Base-by-base conservation (phyloP, 768 basidiomycete species). In the Kwoniella europaea region DNA sequence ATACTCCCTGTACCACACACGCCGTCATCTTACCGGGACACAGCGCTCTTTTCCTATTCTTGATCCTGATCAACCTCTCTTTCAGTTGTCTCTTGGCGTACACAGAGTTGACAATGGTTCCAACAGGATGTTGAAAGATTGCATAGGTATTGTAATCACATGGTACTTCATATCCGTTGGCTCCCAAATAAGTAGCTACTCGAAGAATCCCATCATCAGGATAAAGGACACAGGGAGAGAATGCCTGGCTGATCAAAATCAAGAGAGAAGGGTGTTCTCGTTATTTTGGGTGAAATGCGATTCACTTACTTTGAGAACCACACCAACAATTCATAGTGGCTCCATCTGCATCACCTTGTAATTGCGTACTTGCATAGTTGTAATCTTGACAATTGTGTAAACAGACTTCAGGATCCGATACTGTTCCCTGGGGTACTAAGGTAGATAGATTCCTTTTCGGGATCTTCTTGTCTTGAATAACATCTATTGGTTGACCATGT, bases 71-170 rank as follows among this genome's bases (percentile, higher is more conserved):
- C 9, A 68, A 60, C 2, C 67, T 24, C 59, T 68, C 67, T 22
- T 50, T 61, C 27, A 57, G 1, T 53, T 68, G 67, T 54, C 67
- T 57, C 52, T 68, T 68, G 29, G 60, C 67, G 22, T 46, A 68
- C 27, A 35, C 46, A 1, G 58, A 60, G n/a, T 35, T 55, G 9
- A 58, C 41, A 13, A 55, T 29, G n/a, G 54, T 46, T 1, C 55
- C 52, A 7, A 15, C 54, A 9, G 18, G 12, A 57, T 66, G 65
- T 12, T 58, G 24, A n/a, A 12, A 58, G 15, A 41, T 35, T 13
- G 27, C n/a, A 35, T 29, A 58, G 3, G 15, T 29, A 41, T 41
- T 41, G 29, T 12, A 27, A 27, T 41, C 57, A 35, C 57, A 58
- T 58, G 22, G 22, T 13, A 24, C 29, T 35, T 35, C 29, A 41